Base-by-base conservation (phyloP, 2,329 filamentous ascomycete species). In the Lachnellula suecica region DNA sequence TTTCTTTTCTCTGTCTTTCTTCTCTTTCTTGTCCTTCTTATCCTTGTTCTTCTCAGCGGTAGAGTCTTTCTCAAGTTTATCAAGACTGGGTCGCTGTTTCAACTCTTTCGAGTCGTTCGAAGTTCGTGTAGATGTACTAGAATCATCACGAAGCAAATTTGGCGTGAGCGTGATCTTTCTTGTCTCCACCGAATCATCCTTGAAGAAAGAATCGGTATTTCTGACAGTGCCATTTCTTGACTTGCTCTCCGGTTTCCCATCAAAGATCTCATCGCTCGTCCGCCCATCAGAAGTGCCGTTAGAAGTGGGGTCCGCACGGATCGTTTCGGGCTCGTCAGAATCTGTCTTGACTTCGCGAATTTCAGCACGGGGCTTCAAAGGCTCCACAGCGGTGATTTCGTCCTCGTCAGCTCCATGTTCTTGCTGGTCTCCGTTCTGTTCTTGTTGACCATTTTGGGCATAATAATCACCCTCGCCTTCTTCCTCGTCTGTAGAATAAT, bases 151-250 rank as follows among this genome's bases (percentile, higher is more conserved):
- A 37, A 97, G 75, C 48, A 99, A 74, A 62, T 96, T 96, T 1
- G 94, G 94, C 3, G 94, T 99, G 41, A 99, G 81, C 0, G 92
- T 96, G 61, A 99, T 97, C 74, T 97, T 97, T 71, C 95, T 91
- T 2, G 94, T 97, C 71, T 97, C 94, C 34, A 91, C 88, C 27
- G 84, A 91, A 66, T 99, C 93, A 66, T 97, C 94, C 70, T 91
- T 96, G 78, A 97, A 97, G 77, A 97, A 97, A 1, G 93, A 96
- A 71, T 97, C 93, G 4, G 91, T 93, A 67, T 95, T 95, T 58
- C 93, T 83, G 41, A 96, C 81, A 20, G 89, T 93, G 38, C 91
- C 91, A 62, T 96, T 95, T 58, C 87, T 84, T 31, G 90, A 91
- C 66, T 87, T 83, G 67, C 81, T 75, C 51, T 77, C 74, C 2